Conservation (phyloP, 805 yeast species). For the Barnettozyma vustinii region DNA sequence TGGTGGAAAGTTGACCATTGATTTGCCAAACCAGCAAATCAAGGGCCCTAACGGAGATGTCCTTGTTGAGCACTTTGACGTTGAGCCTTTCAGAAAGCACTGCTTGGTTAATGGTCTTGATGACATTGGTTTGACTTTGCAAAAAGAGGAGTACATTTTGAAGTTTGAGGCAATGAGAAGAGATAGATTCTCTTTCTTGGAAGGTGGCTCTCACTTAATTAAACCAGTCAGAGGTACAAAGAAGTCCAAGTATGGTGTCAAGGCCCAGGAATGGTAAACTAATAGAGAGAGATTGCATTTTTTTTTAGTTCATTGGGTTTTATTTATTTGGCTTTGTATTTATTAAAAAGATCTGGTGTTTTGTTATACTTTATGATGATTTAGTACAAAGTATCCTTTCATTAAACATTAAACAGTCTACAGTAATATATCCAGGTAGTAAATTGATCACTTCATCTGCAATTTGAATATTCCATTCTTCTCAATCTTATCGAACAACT, state of each 20-base stretch:
- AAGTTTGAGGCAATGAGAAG: constrained; percentile 75
- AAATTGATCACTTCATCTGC: constrained; percentile 17
- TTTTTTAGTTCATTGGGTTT: neutral
- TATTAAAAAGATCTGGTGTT: neutral
- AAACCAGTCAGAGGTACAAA: constrained; percentile 65
- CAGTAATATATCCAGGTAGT: neutral
- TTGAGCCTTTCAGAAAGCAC: constrained; percentile 90
- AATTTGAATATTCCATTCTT: constrained; percentile 25
- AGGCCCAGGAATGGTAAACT: constrained; percentile 68
- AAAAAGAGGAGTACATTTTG: constrained; percentile 72
- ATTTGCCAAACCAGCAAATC: constrained; percentile 83
- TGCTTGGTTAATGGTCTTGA: constrained; percentile 93
- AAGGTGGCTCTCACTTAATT: constrained; percentile 72
- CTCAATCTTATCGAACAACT: constrained; percentile 21
- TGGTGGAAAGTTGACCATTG: constrained; percentile 67
- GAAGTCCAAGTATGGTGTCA: constrained; percentile 60
- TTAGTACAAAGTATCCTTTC: neutral
- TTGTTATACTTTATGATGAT: neutral
- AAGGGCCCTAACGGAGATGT: constrained; percentile 61
- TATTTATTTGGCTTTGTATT: neutral
- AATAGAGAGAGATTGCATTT: neutral
- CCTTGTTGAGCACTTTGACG: constrained; percentile 75
- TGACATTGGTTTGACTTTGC: constrained; percentile 92
- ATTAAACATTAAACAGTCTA: neutral
- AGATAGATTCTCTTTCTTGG: constrained; percentile 83